A percentile compares a stretch with the other conserved stretches of the same genome.
Evolutionary conservation across 208 protist species (phyloP).

Genomic region (Naegleria gruberi): DNA sequence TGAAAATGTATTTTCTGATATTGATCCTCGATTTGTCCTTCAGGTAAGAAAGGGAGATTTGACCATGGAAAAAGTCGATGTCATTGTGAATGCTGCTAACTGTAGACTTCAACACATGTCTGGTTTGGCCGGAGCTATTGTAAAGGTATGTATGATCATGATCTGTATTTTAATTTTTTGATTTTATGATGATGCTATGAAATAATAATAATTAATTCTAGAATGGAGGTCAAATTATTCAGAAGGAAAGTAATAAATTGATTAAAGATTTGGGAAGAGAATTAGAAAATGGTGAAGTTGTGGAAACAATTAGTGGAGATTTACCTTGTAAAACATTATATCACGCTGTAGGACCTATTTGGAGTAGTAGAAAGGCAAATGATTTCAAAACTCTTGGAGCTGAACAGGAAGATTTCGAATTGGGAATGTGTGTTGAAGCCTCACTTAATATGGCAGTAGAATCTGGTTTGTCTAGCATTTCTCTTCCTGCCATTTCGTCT

Average conservation of each 20-base stretch:
- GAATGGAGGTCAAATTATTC: not conserved
- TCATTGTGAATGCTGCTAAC: not conserved
- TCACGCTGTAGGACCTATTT: not conserved
- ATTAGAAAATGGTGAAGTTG: not conserved
- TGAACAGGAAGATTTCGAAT: not conserved
- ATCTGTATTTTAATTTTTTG: too few relatives aligned
- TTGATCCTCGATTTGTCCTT: not conserved
- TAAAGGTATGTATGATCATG: too few relatives aligned
- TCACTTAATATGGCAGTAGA: not conserved
- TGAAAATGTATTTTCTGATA: not conserved
- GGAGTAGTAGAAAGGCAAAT: not conserved
- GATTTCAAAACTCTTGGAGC: not conserved
- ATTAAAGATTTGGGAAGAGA: not conserved
- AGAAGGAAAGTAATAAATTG: not conserved
- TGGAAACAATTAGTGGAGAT: not conserved
- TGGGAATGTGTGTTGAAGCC: not conserved
- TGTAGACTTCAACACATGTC: not conserved
- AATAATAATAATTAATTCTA: too few relatives aligned
- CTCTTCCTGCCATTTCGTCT: not conserved
- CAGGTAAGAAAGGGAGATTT: not conserved
- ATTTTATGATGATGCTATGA: too few relatives aligned
- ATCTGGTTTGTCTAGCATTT: not conserved
- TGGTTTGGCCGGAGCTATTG: not conserved
- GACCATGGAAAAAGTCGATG: not conserved
- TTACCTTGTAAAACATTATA: not conserved